A percentile compares a stretch with the other conserved stretches of the same genome.
phyloP scores from a whole-genome alignment of 208 protist species.

The Trypanosoma melophagium region DNA sequence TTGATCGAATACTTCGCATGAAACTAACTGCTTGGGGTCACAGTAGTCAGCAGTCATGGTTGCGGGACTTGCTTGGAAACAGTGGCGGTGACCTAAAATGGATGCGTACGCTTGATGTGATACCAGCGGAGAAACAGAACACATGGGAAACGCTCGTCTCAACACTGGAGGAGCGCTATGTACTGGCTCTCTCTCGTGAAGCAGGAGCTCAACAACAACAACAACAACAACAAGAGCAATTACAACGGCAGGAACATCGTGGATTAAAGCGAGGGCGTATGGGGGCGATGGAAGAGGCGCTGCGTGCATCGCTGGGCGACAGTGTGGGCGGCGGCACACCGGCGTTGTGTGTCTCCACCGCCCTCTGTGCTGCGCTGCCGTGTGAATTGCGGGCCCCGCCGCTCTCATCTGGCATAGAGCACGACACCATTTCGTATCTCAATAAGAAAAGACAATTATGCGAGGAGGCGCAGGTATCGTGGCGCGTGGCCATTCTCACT shows the following conservation, averaged over 20 bases:
- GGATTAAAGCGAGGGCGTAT: slow-evolving; percentile 35
- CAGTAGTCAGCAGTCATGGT: slow-evolving; percentile 67
- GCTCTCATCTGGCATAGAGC: slow-evolving; percentile 47
- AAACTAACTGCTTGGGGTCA: slow-evolving; percentile 48
- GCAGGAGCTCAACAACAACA: slow-evolving; percentile 16
- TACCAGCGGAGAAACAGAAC: slow-evolving; percentile 45
- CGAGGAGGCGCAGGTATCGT: slow-evolving; percentile 45
- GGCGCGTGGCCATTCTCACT: slow-evolving; percentile 33
- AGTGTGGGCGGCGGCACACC: slow-evolving; percentile 52
- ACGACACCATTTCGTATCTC: slow-evolving; percentile 53
- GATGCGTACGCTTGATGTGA: slow-evolving; percentile 51
- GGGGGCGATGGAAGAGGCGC: slow-evolving; percentile 19
- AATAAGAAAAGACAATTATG: slow-evolving; percentile 51
- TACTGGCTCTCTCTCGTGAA: slow-evolving; percentile 47
- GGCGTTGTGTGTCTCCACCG: slow-evolving; percentile 55
- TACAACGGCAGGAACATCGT: too few relatives aligned
- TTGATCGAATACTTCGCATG: slow-evolving; percentile 59
- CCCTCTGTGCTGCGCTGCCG: slow-evolving; percentile 53
- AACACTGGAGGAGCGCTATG: slow-evolving; percentile 67
- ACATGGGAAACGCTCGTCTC: slow-evolving; percentile 55
- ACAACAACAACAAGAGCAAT: too few relatives aligned
- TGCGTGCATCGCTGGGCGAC: slow-evolving; percentile 29
- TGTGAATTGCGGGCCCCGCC: slow-evolving; percentile 62
- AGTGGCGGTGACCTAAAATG: slow-evolving; percentile 54
- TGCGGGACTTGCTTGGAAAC: slow-evolving; percentile 47